Base-by-base conservation (phyloP, 441 rosid species). In the Lepidium campestre region DNA sequence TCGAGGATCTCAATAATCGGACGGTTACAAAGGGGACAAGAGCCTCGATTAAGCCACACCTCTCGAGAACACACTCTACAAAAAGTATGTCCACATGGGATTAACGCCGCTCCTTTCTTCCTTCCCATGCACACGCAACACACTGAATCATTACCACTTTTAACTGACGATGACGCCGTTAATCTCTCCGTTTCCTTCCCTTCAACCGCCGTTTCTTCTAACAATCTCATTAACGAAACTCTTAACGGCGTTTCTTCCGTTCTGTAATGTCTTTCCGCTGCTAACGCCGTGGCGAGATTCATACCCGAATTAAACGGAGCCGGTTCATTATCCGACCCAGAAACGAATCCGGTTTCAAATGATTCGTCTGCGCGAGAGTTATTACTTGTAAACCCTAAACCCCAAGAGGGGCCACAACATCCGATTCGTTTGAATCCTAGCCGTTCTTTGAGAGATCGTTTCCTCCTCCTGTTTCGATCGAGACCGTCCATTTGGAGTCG, bases 71-170 rank as follows among this genome's bases (percentile, higher is more conserved):
- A 86, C 35, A 80, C 84, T 79, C 93, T 79, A 41, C 97, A 93
- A 78, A 83, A 93, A 18, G 97, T 84, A 36, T 93, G 98, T 37
- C 98, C 98, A 78, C 98, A 90, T 63, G 97, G 94, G 74, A 93
- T 90, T 58, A 93, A 90, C 36, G 96, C 97, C 9, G 97, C 93
- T 0, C 96, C 96, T 57, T 88, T 90, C 64, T 82, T 83, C 75
- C 94, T 83, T 48, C 76, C 88, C 94, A 90, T 85, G 82, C 97
- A 93, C 88, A 93, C 97, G 89, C 98, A 90, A 59, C 98, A 90
- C 86, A 84, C 65, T 5, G 71, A 44, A 74, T 87, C 98, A 70
- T 18, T 72, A 5, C 80, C 71, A 10, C 82, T 68, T 3, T 37
- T 48, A 32, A 68, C 68, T 40, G 63, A 53, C 37, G 47, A 22